A percentile compares a stretch with the other conserved stretches of the same genome.
These are phyloP conservation scores for Lizonia empirigonia DNA, from an alignment of 2,329 filamentous ascomycete species.

Conservation along the genomic window DNA sequence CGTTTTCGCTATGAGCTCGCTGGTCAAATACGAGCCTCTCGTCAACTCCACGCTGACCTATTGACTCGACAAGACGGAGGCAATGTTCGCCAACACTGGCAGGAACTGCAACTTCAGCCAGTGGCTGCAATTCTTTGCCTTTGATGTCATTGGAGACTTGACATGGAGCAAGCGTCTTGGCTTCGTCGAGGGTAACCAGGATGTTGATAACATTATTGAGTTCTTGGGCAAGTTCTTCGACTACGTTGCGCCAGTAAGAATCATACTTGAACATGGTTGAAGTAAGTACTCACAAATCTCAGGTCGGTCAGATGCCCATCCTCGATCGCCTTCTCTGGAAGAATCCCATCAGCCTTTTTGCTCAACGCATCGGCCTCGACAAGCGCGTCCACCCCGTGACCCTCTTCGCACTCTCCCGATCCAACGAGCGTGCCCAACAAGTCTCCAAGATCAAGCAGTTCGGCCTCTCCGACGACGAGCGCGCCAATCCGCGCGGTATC, in stretches of 20 bases:
- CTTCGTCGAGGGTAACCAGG: slow-evolving; percentile 74
- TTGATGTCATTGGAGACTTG: slow-evolving; percentile 79
- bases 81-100: slow-evolving; percentile 50
- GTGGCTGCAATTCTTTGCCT: slow-evolving; percentile 82
- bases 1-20: slow-evolving; percentile 76
- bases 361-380: slow-evolving; percentile 69
- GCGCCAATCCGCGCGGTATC: slow-evolving; percentile 45
- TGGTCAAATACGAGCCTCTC: slow-evolving; percentile 80
- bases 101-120: slow-evolving; percentile 66
- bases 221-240: slow-evolving; percentile 69
- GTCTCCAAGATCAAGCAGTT: slow-evolving; percentile 55
- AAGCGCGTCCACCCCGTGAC: slow-evolving; percentile 75
- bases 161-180: slow-evolving; percentile 78
- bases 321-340: slow-evolving; percentile 73
- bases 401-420: slow-evolving; percentile 70
- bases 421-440: slow-evolving; percentile 66
- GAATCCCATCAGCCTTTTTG: slow-evolving; percentile 73
- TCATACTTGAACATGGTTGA: slow-evolving; percentile 1
- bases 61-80: slow-evolving; percentile 63
- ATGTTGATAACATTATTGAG: slow-evolving; percentile 74
- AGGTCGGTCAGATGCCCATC: slow-evolving; percentile 76
- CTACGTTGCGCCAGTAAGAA: slow-evolving; percentile 70
- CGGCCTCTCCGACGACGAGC: slow-evolving; percentile 44
- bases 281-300: slow-evolving; percentile 10
- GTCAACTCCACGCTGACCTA: slow-evolving; percentile 76